These are phyloP conservation scores for Triticum urartu DNA, from an alignment of 176 grass and related monocot genomes.

Conservation along the genomic window DNA sequence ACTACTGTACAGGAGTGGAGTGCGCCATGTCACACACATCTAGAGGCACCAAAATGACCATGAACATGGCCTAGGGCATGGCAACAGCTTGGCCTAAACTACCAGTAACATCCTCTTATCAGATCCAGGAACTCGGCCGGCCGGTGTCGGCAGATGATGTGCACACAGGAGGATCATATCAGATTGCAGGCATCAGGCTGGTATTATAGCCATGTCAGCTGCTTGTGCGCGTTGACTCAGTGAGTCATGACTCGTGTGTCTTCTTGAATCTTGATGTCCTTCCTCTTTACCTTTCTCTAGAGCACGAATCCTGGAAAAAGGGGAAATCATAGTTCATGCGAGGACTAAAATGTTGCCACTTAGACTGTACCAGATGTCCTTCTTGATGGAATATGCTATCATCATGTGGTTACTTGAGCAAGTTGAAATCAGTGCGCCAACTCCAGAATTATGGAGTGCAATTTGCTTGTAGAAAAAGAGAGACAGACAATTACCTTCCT, in stretches of 20 bases:
- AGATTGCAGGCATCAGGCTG: constrained; percentile 12
- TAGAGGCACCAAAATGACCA: constrained; percentile 32
- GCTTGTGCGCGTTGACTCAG: not conserved
- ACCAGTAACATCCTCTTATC: constrained; percentile 12
- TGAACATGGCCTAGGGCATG: constrained; percentile 13
- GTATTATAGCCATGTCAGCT: not conserved
- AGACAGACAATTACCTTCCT: constrained; percentile 45
- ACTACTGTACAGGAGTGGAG: constrained; percentile 44
- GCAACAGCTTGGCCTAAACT: constrained; percentile 10
- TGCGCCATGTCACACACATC: constrained; percentile 26
- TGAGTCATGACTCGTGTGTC: not conserved
- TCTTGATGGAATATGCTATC: not conserved
- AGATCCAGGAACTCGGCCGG: not conserved
- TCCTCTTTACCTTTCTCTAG: constrained; percentile 24
- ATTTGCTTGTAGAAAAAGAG: not conserved
- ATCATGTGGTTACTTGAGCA: not conserved
- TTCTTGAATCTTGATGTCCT: not conserved
- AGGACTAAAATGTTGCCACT: not conserved
- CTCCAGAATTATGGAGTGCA: not conserved
- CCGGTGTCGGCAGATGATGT: not conserved
- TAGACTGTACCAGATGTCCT: not conserved
- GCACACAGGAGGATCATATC: not conserved
- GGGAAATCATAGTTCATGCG: constrained; percentile 3
- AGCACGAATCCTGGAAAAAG: constrained; percentile 26
- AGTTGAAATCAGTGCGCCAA: not conserved